Base-by-base conservation (phyloP, 1,284 basidiomycete species). In the Takashimella koratensis region DNA sequence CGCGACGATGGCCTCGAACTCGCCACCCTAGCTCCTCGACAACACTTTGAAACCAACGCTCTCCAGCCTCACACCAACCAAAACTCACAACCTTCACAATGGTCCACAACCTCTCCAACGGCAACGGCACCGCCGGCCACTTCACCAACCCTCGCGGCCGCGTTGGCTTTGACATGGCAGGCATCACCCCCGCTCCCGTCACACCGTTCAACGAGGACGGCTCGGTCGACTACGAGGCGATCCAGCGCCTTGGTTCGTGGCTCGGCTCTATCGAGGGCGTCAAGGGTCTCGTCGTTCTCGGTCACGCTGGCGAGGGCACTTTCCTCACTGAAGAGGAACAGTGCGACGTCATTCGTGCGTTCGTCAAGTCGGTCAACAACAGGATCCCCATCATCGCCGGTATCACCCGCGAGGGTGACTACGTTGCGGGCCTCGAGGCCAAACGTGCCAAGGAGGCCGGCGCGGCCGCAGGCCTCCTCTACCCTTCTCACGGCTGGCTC, bases 371-470 rank as follows among this genome's bases (percentile, higher is more conserved):
- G 6, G 58, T 59, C 24, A 43, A 59, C 43, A 54, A 57, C 54
- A 52, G 48, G 25, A 57, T 59, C 20, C 58, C 58, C 16, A 59
- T 59, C 52, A 59, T 59, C 27, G 58, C 58, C 23, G 58, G 55
- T 49, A 59, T 57, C 52, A 57, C 58, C 23, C 48, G 55, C 47
- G 58, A 59, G 43, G 58, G 58, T 26, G 22, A 56, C 40, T 46
- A 47, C 19, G 58, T 59, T 21, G 58, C 58, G 12, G 51, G 49
- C 25, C 45, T 54, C 25, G 58, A 59, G 21, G 58, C 58, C 20
- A 59, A 59, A 36, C 36, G 54, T 24, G 58, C 58, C 25, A 54
- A 47, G 23, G 58, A 57, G 13, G 58, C 58, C 21, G 58, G 58
- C 22, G 58, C 58, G 12, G 41, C 54, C 13, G 58, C 55, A 11